Base-by-base conservation (phyloP, 2,329 filamentous ascomycete species). In the Penicillium sp. region DNA sequence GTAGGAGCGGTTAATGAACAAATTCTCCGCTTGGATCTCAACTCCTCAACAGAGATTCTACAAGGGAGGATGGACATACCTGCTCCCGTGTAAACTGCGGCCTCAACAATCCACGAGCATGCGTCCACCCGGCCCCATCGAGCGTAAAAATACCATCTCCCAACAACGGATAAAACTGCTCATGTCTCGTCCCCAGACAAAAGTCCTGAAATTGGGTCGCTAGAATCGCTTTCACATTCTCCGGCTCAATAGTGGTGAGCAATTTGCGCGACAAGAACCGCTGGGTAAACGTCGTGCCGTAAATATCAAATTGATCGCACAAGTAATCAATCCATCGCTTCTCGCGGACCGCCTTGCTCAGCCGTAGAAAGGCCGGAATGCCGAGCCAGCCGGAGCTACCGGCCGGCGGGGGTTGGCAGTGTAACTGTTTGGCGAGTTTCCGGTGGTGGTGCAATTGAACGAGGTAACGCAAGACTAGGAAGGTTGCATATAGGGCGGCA, bases 41-140 rank as follows among this genome's bases (percentile, higher is more conserved):
- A 22, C 19, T 22, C 19, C 1, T 22, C 19, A 22, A 22, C 19
- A 22, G 19, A 22, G 19, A 22, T 1, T 22, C 19, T 22, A 22
- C 19, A 22, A 22, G 3, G 35, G 4, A 14, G 11, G 33, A 35
- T 37, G 13, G 35, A 46, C 45, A 10, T 25, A 97, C 86, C 48
- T 93, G 89, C 72, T 96, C 90, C 69, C 89, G 89, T 66, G 92
- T 87, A 76, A 97, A 97, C 71, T 95, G 92, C 0, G 93, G 93
- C 8, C 93, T 84, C 67, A 97, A 87, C 63, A 97, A 81, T 64
- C 91, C 89, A 4, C 93, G 85, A 52, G 89, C 91, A 66, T 85
- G 84, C 68, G 93, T 89, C 93, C 93, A 97, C 46, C 84, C 79
- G 5, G 86, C 80, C 2, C 90, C 89, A 75, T 97, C 93, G 0